These are phyloP conservation scores for Mycosphaerella arachidis DNA, from an alignment of 2,329 filamentous ascomycete genomes.

Conservation along the genomic window DNA sequence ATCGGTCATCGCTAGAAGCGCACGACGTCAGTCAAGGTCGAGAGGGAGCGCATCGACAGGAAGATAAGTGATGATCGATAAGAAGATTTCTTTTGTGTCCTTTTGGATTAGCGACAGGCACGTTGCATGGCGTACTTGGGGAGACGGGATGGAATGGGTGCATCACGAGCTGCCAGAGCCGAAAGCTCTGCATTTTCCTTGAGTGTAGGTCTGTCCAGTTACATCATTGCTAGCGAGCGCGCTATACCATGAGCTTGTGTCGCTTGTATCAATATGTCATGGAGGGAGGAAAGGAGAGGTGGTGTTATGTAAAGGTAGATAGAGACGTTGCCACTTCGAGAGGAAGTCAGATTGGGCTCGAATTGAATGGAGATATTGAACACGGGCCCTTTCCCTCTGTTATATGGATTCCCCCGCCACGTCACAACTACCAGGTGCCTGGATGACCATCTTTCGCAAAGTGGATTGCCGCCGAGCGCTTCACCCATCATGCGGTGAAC, in stretches of 20 bases:
- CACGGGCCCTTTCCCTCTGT: too few relatives aligned
- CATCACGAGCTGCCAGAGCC: not conserved
- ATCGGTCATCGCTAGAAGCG: not conserved
- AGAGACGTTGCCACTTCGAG: not conserved
- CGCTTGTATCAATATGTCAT: conserved; percentile 2
- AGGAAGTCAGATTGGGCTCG: not conserved
- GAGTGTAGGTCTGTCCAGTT: not conserved
- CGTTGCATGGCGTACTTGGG: not conserved
- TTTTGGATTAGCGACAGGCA: not conserved
- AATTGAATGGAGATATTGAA: not conserved
- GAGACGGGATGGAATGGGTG: conserved; percentile 1
- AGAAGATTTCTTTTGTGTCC: not conserved
- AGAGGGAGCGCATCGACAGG: not conserved
- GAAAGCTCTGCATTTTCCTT: not conserved
- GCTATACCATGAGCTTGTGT: conserved; percentile 11
- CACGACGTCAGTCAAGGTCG: not conserved
- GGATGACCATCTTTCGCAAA: too few relatives aligned
- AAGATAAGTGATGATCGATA: not conserved
- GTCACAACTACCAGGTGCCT: too few relatives aligned
- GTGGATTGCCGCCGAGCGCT: too few relatives aligned
- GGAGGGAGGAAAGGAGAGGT: not conserved
- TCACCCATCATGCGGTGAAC: too few relatives aligned
- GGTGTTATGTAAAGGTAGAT: not conserved
- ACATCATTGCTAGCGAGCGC: conserved; percentile 13
- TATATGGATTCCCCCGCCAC: too few relatives aligned